These are phyloP conservation scores for Solanum pennellii DNA, from an alignment of 257 asterid genomes.

Conservation along the genomic window DNA sequence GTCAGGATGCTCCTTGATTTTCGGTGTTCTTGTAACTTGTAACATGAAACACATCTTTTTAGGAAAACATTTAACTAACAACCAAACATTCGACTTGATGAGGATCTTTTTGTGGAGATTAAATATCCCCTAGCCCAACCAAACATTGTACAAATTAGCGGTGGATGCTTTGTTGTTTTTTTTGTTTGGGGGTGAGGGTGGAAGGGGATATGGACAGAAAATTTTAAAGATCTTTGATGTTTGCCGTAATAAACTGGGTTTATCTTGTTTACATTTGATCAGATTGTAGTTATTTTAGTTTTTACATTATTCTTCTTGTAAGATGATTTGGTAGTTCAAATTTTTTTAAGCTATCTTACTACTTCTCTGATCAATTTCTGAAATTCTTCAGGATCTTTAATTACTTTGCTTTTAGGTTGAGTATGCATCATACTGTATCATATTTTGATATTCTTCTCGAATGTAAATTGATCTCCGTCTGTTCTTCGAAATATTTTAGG, in stretches of 20 bases:
- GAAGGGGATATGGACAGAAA: background rate
- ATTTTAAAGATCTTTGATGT: background rate
- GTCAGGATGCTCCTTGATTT: background rate
- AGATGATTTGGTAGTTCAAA: background rate
- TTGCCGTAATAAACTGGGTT: background rate
- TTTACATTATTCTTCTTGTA: background rate
- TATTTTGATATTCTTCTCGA: conserved; percentile 3
- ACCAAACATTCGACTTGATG: background rate
- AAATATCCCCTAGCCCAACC: background rate
- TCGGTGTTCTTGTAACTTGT: background rate
- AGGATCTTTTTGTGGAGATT: background rate
- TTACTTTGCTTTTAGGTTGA: background rate
- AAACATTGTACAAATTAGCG: background rate
- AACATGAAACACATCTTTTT: background rate
- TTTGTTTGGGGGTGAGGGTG: background rate
- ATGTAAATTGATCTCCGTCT: conserved; percentile 4
- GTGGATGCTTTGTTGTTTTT: background rate
- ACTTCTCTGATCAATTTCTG: background rate
- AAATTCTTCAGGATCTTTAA: background rate
- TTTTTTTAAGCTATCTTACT: background rate
- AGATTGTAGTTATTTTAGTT: background rate
- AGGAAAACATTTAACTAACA: background rate
- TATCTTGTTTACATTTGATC: background rate
- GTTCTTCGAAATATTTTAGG: conserved; percentile 16
- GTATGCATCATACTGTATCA: background rate